Evolutionary conservation across 495 filamentous ascomycete species (phyloP), one percentile per base, ranked within the genome.

Genomic region (Hamigera avellanea): DNA sequence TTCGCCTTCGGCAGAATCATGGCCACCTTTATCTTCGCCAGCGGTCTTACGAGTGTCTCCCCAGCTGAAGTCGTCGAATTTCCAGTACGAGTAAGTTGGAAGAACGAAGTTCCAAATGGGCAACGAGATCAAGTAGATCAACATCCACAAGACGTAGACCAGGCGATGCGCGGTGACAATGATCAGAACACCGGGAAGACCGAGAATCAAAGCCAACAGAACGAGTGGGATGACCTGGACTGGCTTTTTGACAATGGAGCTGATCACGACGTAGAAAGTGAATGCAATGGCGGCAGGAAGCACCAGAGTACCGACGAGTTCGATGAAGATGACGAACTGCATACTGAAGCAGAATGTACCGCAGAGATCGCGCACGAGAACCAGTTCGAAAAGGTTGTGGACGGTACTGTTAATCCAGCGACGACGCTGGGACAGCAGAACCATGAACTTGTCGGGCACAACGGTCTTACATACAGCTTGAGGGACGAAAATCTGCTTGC

Each of bases 301-400:
- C 9, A 99, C 93, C 30, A 96, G 67, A 0, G 93, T 96, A 32
- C 93, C 93, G 33, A 96, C 73, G 29, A 99, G 70, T 54, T 99
- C 91, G 50, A 99, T 86, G 58, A 86, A 93, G 39, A 99, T 81
- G 36, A 96, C 81, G 53, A 96, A 96, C 57, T 99, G 93, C 93
- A 99, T 99, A 62, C 83, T 93, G 69, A 99, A 99, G 70, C 93
- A 99, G 66, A 99, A 99, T 0, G 93, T 99, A 33, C 93, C 93
- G 53, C 93, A 99, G 4, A 99, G 73, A 66, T 99, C 93, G 34
- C 87, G 73, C 17, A 99, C 93, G 5, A 96, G 75, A 18, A 95
- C 83, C 14, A 99, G 75, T 58, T 99, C 93, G 79, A 99, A 93
- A 29, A 96, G 67, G 48, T 99, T 99, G 65, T 99, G 93, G 26